Evolutionary conservation across 1,284 basidiomycete genomes (phyloP).

Genomic region (Rhizopogon parksii): DNA sequence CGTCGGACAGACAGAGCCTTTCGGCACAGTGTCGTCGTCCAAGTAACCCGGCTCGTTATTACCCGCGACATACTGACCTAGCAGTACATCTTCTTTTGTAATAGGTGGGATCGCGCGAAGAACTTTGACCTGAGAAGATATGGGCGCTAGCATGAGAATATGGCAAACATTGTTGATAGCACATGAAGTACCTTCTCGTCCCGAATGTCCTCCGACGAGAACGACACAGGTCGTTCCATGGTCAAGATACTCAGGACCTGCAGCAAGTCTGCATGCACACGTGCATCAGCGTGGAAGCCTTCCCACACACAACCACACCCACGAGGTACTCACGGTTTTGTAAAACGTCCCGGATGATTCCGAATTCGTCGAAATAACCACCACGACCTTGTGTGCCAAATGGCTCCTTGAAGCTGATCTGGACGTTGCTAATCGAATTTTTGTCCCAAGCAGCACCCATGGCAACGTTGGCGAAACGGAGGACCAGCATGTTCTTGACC

Average conservation of each 20-base stretch:
- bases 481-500: conserved; percentile 94
- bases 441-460: conserved; percentile 88
- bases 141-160: conserved; percentile 13
- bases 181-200: conserved; percentile 77
- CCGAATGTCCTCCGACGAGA: conserved; percentile 91
- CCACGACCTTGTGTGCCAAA: conserved; percentile 96
- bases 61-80: conserved; percentile 86
- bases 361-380: conserved; percentile 98
- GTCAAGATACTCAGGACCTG: conserved; percentile 89
- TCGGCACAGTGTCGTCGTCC: conserved; percentile 91
- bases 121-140: conserved; percentile 75
- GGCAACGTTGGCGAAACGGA: conserved; percentile 90
- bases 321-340: conserved; percentile 79
- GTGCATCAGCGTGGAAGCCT: conserved; percentile 9
- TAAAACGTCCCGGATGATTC: conserved; percentile 92
- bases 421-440: conserved; percentile 89
- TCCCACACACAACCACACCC: conserved; percentile 3
- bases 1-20: conserved; percentile 85
- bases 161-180: conserved; percentile 10
- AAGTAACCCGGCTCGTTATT: conserved; percentile 95
- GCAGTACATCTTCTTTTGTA: conserved; percentile 67
- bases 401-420: conserved; percentile 98
- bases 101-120: conserved; percentile 85
- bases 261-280: conserved; percentile 62
- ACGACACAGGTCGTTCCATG: conserved; percentile 97